Conservation (phyloP, 176 grass and related monocot genomes). For the Thinopyrum elongatum region DNA sequence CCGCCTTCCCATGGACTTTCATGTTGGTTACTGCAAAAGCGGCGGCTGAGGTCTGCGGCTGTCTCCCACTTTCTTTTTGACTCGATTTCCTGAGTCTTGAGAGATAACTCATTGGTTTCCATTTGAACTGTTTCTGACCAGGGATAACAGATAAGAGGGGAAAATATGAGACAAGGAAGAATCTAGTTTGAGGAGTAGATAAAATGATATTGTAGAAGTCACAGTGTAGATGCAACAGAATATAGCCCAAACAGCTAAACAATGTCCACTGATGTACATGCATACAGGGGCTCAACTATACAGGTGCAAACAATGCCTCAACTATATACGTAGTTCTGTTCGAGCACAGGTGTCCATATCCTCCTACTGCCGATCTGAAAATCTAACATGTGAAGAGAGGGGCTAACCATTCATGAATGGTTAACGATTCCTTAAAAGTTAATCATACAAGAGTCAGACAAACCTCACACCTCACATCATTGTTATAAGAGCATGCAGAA, state of each 20-base stretch:
- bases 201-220: not conserved
- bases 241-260: not conserved
- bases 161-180: not conserved
- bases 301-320: too few relatives aligned
- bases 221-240: not conserved
- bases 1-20: not conserved
- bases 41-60: not conserved
- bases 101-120: not conserved
- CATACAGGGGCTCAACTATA: too few relatives aligned
- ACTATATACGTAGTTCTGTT: too few relatives aligned
- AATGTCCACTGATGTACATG: not conserved
- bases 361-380: not conserved
- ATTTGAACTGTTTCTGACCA: not conserved
- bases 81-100: not conserved
- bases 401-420: too few relatives aligned
- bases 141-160: not conserved
- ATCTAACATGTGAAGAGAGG: not conserved
- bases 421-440: too few relatives aligned
- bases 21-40: not conserved
- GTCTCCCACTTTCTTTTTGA: conserved; percentile 1
- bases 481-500: too few relatives aligned
- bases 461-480: too few relatives aligned
- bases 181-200: not conserved
- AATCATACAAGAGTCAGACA: too few relatives aligned
- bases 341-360: not conserved